Evolutionary conservation across 495 filamentous ascomycete genomes (phyloP), one percentile per base, ranked within the genome.

Genomic region (Daldinia decipiens): DNA sequence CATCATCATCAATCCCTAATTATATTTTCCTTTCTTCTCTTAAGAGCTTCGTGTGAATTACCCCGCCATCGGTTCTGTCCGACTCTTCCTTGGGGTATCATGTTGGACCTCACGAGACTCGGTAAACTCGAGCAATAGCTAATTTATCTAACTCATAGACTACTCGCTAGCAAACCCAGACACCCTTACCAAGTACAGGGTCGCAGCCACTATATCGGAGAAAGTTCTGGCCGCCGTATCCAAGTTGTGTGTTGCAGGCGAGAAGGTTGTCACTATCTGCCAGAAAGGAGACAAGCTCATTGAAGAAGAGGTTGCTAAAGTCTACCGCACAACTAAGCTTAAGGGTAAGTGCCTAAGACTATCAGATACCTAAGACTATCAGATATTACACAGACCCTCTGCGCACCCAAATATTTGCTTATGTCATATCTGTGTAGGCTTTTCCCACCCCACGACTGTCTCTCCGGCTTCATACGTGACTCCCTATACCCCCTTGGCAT

Each of bases 101-200:
- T 60, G 34, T 13, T 26, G 15, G 36, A 69, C 52, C 71, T 62
- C 59, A 65, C 67, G 55, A 58, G 65, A 60, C 62, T 65, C 55
- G 43, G 59, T 32, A 57, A 53, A 50, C 12, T 59, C 55, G 40
- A 59, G 29, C 17, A 8, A 40, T 5, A 55, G 69, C 74, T 76
- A 58, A 76, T 36, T 43, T 39, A 29, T 54, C 24, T 19, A 24
- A 40, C 39, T 21, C 36, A 11, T 55, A 98, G 95, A 98, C 80
- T 97, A 98, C 85, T 88, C 93, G 67, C 87, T 98, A 77, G 92
- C 91, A 82, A 99, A 98, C 86, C 94, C 95, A 56, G 95, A 98
- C 75, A 97, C 94, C 71, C 87, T 99, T 72, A 97, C 96, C 79
- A 99, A 98, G 85, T 99, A 99, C 86, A 98, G 97, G 87, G 93